Base-by-base conservation (phyloP, 495 filamentous ascomycete species). In the Hypoxylon perforatum region DNA sequence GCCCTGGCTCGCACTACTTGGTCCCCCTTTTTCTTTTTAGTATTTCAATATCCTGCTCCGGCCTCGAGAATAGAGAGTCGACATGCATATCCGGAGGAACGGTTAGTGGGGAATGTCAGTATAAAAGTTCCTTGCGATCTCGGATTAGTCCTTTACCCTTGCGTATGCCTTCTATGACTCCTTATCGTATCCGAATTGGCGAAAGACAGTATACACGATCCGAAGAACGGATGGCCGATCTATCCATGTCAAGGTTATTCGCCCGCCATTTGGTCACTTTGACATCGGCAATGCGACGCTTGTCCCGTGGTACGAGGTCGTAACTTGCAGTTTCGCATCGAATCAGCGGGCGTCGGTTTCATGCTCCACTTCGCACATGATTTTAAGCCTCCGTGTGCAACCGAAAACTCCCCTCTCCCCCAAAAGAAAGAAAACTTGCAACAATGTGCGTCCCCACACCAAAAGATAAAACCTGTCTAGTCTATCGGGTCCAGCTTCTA, bases 341-440 rank as follows among this genome's bases (percentile, higher is more conserved):
- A 63, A 60, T 60, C 50, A 63, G 48, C 55, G 44, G n/a, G n/a
- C 44, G 44, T 28, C 56, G 47, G 47, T 56, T 28, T 10, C 18
- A 10, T 46, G 44, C 54, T 69, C 65, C 65, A 59, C 65, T 47
- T 52, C 30, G 60, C 69, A 70, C 72, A 74, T 72, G 69, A 68
- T 65, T 65, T 61, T 67, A 47, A 70, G 69, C 66, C 69, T 60
- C 72, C 72, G 72, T 61, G 44, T 65, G 50, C 65, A 74, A 65
- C 69, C 72, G 72, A 65, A 28, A 45, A 35, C 54, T 35, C 46
- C 19, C 23, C 25, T 7, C 25, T 7, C 25, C 25, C 25, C 7
- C 3, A 28, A 28, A n/a, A 33, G 1, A 23, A 49, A 62, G 1
- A 17, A 44, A 63, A 57, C 54, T 48, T 50, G 47, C 39, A 53